phyloP scores from a whole-genome alignment of 805 yeast genomes.

The Starmera amethionina region DNA sequence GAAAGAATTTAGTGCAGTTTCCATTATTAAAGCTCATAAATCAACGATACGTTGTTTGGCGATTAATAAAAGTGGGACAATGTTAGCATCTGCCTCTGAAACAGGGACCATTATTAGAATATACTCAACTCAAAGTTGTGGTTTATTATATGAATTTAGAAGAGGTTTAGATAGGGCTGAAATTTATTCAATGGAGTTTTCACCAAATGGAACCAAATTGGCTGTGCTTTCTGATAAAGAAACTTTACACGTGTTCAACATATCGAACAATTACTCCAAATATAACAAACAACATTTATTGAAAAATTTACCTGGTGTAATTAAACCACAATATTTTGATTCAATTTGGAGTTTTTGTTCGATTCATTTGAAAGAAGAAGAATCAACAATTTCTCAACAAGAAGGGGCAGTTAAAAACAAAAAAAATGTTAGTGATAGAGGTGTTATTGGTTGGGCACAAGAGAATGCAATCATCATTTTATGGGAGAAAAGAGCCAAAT shows the following conservation, averaged over 20 bases:
- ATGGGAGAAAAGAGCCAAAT: slow-evolving; percentile 63
- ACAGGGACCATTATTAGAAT: slow-evolving; percentile 75
- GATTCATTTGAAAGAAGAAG: slow-evolving; percentile 33
- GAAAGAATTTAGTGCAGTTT: slow-evolving; percentile 51
- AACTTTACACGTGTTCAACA: slow-evolving; percentile 78
- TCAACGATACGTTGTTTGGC: slow-evolving; percentile 54
- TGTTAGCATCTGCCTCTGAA: slow-evolving; percentile 74
- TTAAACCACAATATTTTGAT: slow-evolving; percentile 66
- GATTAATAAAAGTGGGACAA: slow-evolving; percentile 49
- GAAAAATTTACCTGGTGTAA: slow-evolving; percentile 42
- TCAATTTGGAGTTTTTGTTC: slow-evolving; percentile 87
- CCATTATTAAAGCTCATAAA: slow-evolving; percentile 72
- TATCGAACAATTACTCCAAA: slow-evolving; percentile 23
- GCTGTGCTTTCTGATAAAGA: slow-evolving; percentile 86
- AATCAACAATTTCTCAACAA: slow-evolving; percentile 5
- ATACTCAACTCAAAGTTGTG: slow-evolving; percentile 59
- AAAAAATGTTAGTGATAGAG: slow-evolving; percentile 23
- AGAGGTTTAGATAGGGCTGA: slow-evolving; percentile 83
- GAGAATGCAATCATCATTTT: slow-evolving; percentile 65
- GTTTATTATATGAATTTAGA: slow-evolving; percentile 73
- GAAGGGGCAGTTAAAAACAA: slow-evolving; percentile 10
- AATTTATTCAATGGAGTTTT: slow-evolving; percentile 75
- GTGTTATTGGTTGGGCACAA: slow-evolving; percentile 59
- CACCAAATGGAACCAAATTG: slow-evolving; percentile 62
- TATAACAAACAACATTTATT: slow-evolving; percentile 57